phyloP scores from a whole-genome alignment of 169 alveolate species.

The Cryptosporidium viatorum region DNA sequence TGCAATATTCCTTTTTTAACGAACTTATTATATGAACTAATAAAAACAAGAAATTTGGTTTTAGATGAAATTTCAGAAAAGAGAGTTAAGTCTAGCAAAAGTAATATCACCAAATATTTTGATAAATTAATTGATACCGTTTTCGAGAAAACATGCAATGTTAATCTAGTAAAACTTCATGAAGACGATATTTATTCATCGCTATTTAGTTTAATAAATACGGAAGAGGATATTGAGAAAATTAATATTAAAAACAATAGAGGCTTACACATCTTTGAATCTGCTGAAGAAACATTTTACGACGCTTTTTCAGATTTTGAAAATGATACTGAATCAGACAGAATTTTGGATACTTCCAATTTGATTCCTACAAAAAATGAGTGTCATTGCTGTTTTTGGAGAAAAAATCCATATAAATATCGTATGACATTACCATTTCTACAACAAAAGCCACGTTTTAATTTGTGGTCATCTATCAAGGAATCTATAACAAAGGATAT shows the following conservation, averaged over 20 bases:
- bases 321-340: slow-evolving; percentile 15
- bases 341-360: neutral
- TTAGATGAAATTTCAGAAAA: slow-evolving; percentile 45
- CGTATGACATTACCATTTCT: slow-evolving; percentile 30
- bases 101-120: slow-evolving; percentile 6
- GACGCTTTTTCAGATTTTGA: slow-evolving; percentile 64
- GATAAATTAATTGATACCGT: slow-evolving; percentile 49
- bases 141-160: slow-evolving; percentile 35
- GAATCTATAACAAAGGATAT: slow-evolving; percentile 97
- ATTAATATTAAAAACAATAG: neutral
- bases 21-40: slow-evolving; percentile 45
- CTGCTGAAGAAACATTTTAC: slow-evolving; percentile 37
- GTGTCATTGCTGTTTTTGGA: slow-evolving; percentile 54
- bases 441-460: slow-evolving; percentile 70
- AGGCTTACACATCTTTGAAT: neutral
- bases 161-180: slow-evolving; percentile 7
- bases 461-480: slow-evolving; percentile 93
- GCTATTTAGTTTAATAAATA: slow-evolving; percentile 3
- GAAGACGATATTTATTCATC: slow-evolving; percentile 55
- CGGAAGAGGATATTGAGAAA: slow-evolving; percentile 2
- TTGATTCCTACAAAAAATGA: slow-evolving; percentile 24
- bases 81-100: neutral
- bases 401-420: slow-evolving; percentile 31
- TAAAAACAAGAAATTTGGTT: slow-evolving; percentile 40
- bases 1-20: slow-evolving; percentile 29